Base-by-base conservation (phyloP, 2,329 filamentous ascomycete genomes). In the Blastomyces parvus region DNA sequence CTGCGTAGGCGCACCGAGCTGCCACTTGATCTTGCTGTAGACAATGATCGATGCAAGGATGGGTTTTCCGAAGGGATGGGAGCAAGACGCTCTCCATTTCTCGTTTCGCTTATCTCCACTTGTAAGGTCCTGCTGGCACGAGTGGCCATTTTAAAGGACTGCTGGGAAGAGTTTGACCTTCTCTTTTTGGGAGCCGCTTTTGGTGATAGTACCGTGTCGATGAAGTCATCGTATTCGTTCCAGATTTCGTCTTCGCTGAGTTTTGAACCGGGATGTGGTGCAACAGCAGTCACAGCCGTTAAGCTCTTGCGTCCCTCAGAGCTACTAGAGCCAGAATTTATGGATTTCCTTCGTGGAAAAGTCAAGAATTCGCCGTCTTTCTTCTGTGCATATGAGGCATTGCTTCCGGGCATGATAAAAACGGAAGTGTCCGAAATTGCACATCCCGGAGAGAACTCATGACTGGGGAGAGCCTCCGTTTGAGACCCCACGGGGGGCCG, bases 161-260 rank as follows among this genome's bases (percentile, higher is more conserved):
- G 70, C 48, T 69, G 64, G 4, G 33, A 42, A 0, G 67, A 42
- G 5, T 65, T 64, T 25, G 69, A 63, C 58, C 64, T 69, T 27
- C 65, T 66, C 46, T 67, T 68, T 53, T 74, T 75, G 59, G 61
- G 69, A n/a, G 65, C 65, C 33, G 68, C 65, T 44, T 74, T 75
- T 8, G 80, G 77, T 4, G 81, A 83, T 59, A 84, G 82, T 13
- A 86, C 82, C 63, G 90, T 87, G 61, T 89, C 89, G 62, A 97
- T 83, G 14, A 97, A 79, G 69, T 97, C 93, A 67, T 97, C 87
- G 71, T 95, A 97, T 75, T 96, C 93, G 60, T 92, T 87, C 93
- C 93, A 97, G 1, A 96, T 83, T 71, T 97, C 93, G 69, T 97
- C 93, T 67, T 95, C 89, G 0, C 79, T 85, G 3, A 87, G 81